A percentile compares a stretch with the other conserved stretches of the same genome.
Evolutionary conservation across 768 basidiomycete species (phyloP).

Genomic region (Leucogyrophana mollusca): DNA sequence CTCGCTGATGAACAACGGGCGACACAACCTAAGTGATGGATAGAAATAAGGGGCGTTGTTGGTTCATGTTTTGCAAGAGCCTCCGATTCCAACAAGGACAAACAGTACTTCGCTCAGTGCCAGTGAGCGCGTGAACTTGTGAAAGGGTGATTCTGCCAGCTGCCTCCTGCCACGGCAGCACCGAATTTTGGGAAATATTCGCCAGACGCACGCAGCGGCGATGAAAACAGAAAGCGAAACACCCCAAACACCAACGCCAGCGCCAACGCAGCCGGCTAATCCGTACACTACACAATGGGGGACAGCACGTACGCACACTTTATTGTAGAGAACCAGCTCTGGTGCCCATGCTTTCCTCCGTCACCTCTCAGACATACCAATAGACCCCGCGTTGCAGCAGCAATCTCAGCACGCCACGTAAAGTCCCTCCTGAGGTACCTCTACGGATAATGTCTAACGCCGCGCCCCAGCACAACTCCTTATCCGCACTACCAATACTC

Average conservation of each 20-base stretch:
- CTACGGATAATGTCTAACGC: constrained; percentile 5
- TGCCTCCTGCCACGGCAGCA: background rate
- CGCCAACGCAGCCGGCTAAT: constrained; percentile 26
- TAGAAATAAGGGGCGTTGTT: too few relatives aligned
- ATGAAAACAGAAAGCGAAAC: constrained; percentile 47
- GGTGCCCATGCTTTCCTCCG: constrained; percentile 2
- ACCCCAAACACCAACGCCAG: constrained; percentile 30
- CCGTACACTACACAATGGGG: constrained; percentile 40
- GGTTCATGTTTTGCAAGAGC: constrained; percentile 11
- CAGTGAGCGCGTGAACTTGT: background rate
- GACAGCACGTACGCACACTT: constrained; percentile 31
- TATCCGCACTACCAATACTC: constrained; percentile 50
- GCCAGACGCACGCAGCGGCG: background rate
- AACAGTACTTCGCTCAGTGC: constrained; percentile 9
- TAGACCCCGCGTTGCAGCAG: constrained; percentile 68
- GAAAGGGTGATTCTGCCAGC: background rate
- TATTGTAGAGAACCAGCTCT: background rate
- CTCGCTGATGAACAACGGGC: too few relatives aligned
- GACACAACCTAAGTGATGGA: too few relatives aligned
- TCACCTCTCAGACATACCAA: constrained; percentile 50
- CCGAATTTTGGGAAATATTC: background rate
- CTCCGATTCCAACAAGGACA: constrained; percentile 20
- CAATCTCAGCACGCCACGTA: constrained; percentile 49
- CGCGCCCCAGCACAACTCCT: constrained; percentile 37
- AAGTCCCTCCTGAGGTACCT: constrained; percentile 22